phyloP scores from a whole-genome alignment of 1,284 basidiomycete species.

The Abortiporus biennis region DNA sequence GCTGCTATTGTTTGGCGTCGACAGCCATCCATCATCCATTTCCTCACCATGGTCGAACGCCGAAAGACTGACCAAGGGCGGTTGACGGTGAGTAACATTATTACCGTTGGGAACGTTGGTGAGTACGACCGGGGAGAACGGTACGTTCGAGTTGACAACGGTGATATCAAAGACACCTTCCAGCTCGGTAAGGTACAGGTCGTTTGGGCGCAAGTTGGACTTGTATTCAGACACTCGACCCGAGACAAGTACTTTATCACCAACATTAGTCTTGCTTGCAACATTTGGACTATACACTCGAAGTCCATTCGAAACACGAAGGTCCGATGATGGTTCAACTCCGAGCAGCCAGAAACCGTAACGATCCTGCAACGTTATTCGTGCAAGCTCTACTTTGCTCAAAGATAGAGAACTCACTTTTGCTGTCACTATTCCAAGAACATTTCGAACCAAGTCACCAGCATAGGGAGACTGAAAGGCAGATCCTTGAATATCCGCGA shows the following conservation, averaged over 20 bases:
- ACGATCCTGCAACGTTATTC: conserved; percentile 29
- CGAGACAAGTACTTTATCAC: conserved; percentile 43
- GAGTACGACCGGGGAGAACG: conserved; percentile 42
- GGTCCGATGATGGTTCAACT: conserved; percentile 36
- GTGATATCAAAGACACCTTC: conserved; percentile 36
- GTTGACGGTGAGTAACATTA: conserved; percentile 22
- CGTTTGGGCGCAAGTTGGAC: conserved; percentile 32
- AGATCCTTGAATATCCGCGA: conserved; percentile 6
- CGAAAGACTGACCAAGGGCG: conserved; percentile 45
- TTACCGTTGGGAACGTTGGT: conserved; percentile 37
- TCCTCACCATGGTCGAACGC: conserved; percentile 39
- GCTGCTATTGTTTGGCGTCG: conserved; percentile 49
- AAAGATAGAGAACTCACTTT: conserved; percentile 31
- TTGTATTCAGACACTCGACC: conserved; percentile 48
- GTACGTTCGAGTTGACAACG: conserved; percentile 40
- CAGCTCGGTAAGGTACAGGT: conserved; percentile 49
- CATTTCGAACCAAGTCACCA: conserved; percentile 4
- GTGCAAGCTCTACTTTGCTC: too few relatives aligned
- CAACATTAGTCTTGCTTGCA: conserved; percentile 35
- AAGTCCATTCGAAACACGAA: conserved; percentile 46
- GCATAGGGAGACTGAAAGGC: conserved; percentile 4
- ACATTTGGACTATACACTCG: conserved; percentile 41
- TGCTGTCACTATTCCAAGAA: conserved; percentile 5
- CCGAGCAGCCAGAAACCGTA: conserved; percentile 52
- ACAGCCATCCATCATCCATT: conserved; percentile 53